Evolutionary conservation across 805 yeast species (phyloP), one percentile per base, ranked within the genome.

Genomic region (Ogataea pini): DNA sequence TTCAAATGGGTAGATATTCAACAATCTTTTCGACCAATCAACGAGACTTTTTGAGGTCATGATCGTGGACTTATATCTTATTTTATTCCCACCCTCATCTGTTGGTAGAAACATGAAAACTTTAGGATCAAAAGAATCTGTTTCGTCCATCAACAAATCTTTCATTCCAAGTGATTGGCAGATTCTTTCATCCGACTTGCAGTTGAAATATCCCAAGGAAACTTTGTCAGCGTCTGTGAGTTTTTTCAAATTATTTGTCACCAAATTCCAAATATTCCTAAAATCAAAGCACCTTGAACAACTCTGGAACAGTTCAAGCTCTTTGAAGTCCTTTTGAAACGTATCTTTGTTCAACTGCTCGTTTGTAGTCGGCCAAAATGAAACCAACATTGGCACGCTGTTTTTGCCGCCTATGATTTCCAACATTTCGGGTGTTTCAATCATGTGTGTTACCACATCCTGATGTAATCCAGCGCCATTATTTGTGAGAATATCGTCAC

Each of bases 311-410:
- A 66, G 59, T n/a, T 58, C 56, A 45, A 71, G 71, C 4, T 65
- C 64, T 4, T 63, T 57, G 17, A 55, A 53, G 18, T 70, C 73
- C 6, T 53, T 58, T 44, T 69, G 68, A 28, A 73, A 64, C 33
- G 65, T 68, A 2, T 60, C 53, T 17, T 47, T 51, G 44, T 64
- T 60, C 57, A 72, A 65, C 47, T 77, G 69, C 24, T 75, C 63
- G 39, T 73, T 71, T 4, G 73, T 64, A 2, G 82, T 66, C 2
- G 91, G 90, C 80, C 86, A 85, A 50, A 86, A 82, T 13, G 86
- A 76, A 3, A 86, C 72, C 52, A 86, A 67, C 46, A 71, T 65
- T 2, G 92, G 87, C 22, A 68, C 66, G 1, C 65, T 61, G 6
- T 60, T 60, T 14, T 75, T 71, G 1, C 89, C 88, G 0, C 77